A percentile compares a stretch with the other conserved stretches of the same genome.
phyloP scores from a whole-genome alignment of 176 grass and related monocot species.

The Phoenix roebelenii region DNA sequence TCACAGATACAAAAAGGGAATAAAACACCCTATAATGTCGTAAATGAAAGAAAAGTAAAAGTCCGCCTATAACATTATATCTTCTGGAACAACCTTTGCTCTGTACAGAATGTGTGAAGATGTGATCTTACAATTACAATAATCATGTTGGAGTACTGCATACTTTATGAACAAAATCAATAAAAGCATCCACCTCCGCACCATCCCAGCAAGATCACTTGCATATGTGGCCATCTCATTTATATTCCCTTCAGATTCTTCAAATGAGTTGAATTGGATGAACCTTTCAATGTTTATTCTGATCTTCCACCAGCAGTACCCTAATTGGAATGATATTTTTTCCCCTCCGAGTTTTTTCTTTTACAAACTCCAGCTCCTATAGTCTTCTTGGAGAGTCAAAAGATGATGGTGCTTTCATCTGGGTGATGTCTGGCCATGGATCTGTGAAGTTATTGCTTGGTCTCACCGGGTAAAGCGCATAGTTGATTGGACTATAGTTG shows the following conservation, averaged over 20 bases:
- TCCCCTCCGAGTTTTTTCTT: not conserved
- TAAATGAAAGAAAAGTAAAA: not conserved
- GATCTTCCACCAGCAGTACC: too few relatives aligned
- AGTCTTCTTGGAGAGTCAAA: conserved; percentile 65
- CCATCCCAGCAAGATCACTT: too few relatives aligned
- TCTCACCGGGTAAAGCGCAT: conserved; percentile 42
- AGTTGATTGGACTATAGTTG: conserved; percentile 74
- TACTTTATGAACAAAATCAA: not conserved
- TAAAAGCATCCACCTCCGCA: too few relatives aligned
- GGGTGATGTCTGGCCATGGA: conserved; percentile 36
- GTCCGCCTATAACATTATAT: conserved; percentile 14
- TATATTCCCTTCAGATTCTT: too few relatives aligned
- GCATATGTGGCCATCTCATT: too few relatives aligned
- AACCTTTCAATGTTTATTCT: too few relatives aligned
- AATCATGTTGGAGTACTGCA: not conserved
- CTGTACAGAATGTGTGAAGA: not conserved
- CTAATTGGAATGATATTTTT: too few relatives aligned
- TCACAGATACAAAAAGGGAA: not conserved
- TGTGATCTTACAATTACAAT: not conserved
- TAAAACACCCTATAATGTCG: not conserved
- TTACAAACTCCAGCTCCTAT: not conserved
- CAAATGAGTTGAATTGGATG: too few relatives aligned
- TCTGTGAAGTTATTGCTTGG: conserved; percentile 32
- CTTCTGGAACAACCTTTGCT: not conserved
- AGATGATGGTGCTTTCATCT: conserved; percentile 31